Evolutionary conservation across 768 basidiomycete species (phyloP).

Genomic region (Rhodotorula babjevae): DNA sequence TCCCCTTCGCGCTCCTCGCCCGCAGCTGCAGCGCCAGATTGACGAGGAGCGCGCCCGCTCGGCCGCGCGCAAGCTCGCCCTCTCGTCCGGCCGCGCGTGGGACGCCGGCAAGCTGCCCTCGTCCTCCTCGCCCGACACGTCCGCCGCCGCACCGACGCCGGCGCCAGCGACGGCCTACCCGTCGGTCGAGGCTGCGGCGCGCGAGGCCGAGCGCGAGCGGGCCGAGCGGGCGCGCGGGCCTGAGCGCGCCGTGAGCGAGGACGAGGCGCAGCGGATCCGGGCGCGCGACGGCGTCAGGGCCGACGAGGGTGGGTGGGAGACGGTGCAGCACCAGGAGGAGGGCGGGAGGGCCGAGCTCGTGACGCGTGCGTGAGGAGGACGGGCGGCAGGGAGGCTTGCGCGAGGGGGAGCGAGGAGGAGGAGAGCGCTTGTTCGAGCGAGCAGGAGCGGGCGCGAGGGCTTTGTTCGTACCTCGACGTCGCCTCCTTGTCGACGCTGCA

Average conservation of each 20-base stretch:
- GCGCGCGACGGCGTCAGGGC: slow-evolving; percentile 13
- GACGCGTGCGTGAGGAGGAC: background rate
- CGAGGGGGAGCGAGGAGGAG: too few species aligned
- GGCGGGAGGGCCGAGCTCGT: slow-evolving; percentile 9
- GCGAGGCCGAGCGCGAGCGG: background rate
- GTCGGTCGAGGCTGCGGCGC: background rate
- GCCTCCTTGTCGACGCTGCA: too few species aligned
- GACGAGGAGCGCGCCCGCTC: slow-evolving; percentile 21
- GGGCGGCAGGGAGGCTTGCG: too few species aligned
- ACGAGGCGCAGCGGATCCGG: slow-evolving; percentile 5
- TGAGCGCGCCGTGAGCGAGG: background rate
- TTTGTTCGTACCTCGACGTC: too few species aligned
- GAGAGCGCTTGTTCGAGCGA: too few species aligned
- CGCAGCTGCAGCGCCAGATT: slow-evolving; percentile 20
- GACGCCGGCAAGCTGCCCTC: slow-evolving; percentile 18
- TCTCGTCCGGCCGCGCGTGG: slow-evolving; percentile 17
- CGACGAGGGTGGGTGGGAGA: slow-evolving; percentile 28
- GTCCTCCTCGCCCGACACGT: background rate
- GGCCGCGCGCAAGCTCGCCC: slow-evolving; percentile 23
- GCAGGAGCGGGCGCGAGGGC: too few species aligned
- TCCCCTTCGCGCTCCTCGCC: too few species aligned
- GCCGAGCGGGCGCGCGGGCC: background rate
- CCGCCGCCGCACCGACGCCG: background rate
- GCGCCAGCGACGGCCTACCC: slow-evolving; percentile 12
- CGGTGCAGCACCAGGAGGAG: slow-evolving; percentile 23